Base-by-base conservation (phyloP, 495 filamentous ascomycete species). In the Aspergillus nidulans region DNA sequence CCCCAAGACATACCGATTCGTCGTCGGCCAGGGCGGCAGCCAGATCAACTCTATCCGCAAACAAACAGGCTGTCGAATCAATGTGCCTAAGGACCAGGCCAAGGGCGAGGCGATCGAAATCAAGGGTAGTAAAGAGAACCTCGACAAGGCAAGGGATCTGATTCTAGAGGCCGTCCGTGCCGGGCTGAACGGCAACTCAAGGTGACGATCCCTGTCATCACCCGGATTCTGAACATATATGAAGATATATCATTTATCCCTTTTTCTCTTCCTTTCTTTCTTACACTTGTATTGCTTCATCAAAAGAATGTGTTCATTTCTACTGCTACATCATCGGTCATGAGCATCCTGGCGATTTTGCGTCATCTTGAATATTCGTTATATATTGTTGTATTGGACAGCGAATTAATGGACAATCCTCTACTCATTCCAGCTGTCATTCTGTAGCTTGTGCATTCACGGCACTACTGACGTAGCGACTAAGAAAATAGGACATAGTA, bases 21-120 rank as follows among this genome's bases (percentile, higher is more conserved):
- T 99, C 38, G 89, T 99, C 53, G 94, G 94, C 20, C 86, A 85
- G 63, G 87, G 88, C 44, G 95, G 94, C 55, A 87, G 82, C 67
- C 89, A 91, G 68, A 91, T 99, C 71, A 96, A 95, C 69, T 73
- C 80, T 9, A 97, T 99, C 66, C 85, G 95, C 53, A 90, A 88
- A 71, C 83, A 92, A 75, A 97, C 91, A 41, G 90, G 88, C 25
- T 95, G 91, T 76, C 87, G 85, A 67, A 92, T 99, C 69, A 90
- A 87, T 34, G 90, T 97, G 43, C 94, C 94, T 39, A 83, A 87
- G 57, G 87, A 89, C 65, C 85, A 92, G 60, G 80, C 79, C 36
- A 82, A 79, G 62, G 81, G 77, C 30, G 91, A 96, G 64, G 89
- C 92, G 2, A 97, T 97, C 63, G 89, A 95, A 73, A 85, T 97